Conservation (phyloP, 2,329 filamentous ascomycete species). For the Ophiognomonia clavigignenti-juglandacearum region DNA sequence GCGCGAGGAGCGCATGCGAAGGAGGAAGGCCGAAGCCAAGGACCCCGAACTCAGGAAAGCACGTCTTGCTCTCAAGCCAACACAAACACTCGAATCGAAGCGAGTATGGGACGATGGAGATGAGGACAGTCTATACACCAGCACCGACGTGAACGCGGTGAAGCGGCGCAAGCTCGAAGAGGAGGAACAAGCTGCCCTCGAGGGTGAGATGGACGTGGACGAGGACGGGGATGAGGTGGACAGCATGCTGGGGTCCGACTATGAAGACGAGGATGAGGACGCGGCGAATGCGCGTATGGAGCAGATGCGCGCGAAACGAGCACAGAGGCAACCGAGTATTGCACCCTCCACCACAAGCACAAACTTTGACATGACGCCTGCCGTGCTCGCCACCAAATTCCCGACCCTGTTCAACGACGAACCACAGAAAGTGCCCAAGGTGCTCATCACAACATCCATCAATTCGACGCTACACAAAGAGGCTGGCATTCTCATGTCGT, state of each 20-base stretch:
- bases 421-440: conserved; percentile 65
- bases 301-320: conserved; percentile 40
- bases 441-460: conserved; percentile 86
- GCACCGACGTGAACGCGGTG: conserved; percentile 55
- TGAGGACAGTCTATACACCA: conserved; percentile 48
- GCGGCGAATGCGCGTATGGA: conserved; percentile 34
- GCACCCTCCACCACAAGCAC: conserved; percentile 59
- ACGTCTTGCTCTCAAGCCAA: conserved; percentile 72
- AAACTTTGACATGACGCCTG: conserved; percentile 59
- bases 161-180: conserved; percentile 51
- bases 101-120: conserved; percentile 82
- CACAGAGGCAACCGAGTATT: conserved; percentile 40
- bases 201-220: conserved; percentile 42
- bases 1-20: conserved; percentile 69
- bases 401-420: conserved; percentile 57
- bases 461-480: conserved; percentile 85
- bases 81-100: conserved; percentile 79
- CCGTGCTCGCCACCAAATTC: conserved; percentile 56
- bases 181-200: conserved; percentile 40
- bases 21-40: conserved; percentile 80
- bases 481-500: conserved; percentile 68
- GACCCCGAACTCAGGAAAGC: conserved; percentile 71
- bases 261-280: conserved; percentile 44
- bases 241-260: conserved; percentile 72
- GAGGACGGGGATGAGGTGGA: conserved; percentile 59